These are phyloP conservation scores for Metschnikowia koreensis DNA, from an alignment of 805 yeast species.

Conservation along the genomic window DNA sequence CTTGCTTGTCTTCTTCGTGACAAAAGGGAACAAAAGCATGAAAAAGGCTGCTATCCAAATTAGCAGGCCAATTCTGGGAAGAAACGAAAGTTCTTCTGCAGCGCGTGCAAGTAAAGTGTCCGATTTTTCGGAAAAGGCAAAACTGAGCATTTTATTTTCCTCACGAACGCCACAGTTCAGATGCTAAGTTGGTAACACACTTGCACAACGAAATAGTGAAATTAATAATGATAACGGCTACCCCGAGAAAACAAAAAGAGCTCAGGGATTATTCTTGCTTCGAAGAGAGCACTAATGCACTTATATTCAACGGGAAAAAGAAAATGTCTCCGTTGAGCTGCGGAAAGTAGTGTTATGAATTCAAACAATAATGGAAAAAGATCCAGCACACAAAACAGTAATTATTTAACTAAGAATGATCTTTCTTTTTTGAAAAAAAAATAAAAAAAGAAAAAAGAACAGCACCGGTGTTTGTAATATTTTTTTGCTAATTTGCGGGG, in stretches of 20 bases:
- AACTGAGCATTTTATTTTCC: neutral
- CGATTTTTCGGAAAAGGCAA: neutral
- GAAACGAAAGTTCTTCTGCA: neutral
- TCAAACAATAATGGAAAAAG: neutral
- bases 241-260: too few species aligned
- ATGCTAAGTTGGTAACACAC: too few species aligned
- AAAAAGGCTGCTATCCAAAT: slow-evolving; percentile 6
- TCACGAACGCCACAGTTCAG: neutral
- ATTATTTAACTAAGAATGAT: neutral
- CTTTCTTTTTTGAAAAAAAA: too few species aligned
- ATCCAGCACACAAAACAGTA: neutral
- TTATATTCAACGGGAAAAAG: neutral
- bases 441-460: too few species aligned
- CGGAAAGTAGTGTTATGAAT: neutral
- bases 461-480: too few species aligned
- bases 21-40: neutral
- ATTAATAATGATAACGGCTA: too few species aligned
- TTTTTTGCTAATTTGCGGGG: neutral
- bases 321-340: neutral
- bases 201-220: too few species aligned
- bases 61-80: slow-evolving; percentile 3
- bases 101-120: neutral
- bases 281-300: neutral
- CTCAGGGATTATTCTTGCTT: too few species aligned
- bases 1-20: neutral